phyloP scores from a whole-genome alignment of 768 basidiomycete genomes.

The Kwoniella bestiolae region DNA sequence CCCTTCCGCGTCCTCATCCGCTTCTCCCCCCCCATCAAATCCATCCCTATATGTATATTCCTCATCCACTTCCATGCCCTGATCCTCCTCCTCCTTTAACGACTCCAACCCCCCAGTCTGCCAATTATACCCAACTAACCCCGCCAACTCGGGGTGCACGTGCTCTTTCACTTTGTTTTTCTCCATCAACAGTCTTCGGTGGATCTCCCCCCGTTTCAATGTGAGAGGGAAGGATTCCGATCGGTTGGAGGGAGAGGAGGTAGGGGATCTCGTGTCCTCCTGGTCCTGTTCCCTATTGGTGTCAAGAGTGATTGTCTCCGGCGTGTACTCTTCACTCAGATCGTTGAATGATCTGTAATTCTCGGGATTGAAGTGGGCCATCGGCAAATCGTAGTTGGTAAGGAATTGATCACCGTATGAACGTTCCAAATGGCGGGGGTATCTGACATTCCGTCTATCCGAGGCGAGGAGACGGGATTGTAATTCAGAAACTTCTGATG shows the following conservation, averaged over 20 bases:
- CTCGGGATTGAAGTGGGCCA: not conserved
- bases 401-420: not conserved
- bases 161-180: not conserved
- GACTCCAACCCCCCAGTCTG: not conserved
- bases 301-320: not conserved
- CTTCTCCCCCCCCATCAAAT: no score
- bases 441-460: not conserved
- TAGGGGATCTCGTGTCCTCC: not conserved
- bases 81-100: not conserved
- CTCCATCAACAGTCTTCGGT: not conserved
- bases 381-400: not conserved
- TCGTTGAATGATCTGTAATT: not conserved
- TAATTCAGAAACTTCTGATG: not conserved
- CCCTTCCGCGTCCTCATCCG: not conserved
- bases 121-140: not conserved
- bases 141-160: not conserved
- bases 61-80: not conserved
- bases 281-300: not conserved
- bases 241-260: no score
- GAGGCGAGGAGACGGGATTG: not conserved
- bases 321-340: not conserved
- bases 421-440: not conserved
- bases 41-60: not conserved
- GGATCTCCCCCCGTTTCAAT: not conserved
- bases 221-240: not conserved